Evolutionary conservation across 257 asterid genomes (phyloP), one percentile per base, ranked within the genome.

Genomic region (Ophiorrhiza pumila): DNA sequence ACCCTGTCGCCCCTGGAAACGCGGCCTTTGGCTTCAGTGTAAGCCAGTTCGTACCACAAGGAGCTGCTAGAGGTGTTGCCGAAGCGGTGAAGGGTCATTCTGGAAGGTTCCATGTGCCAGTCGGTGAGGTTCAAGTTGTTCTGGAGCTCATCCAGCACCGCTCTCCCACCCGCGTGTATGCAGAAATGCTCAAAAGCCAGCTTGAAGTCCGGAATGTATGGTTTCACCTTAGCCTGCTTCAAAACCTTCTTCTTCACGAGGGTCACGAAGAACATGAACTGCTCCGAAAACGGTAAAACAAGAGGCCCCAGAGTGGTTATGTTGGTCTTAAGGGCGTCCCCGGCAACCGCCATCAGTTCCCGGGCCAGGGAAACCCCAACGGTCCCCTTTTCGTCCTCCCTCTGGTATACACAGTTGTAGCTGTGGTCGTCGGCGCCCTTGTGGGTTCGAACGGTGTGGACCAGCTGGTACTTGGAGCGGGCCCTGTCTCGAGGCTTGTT

Each of bases 1-100:
- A 85, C 81, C 72, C 88, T 78, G 17, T 84, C 86, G 0, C 94
- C 90, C 68, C 73, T 86, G 17, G 43, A 65, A 1, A 88, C 87
- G 35, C 86, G 73, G 11, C 86, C 91, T 80, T 88, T 86, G 2
- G 91, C 86, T 57, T 88, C 94, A 0, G 82, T 64, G 39, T 88
- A 88, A 0, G 95, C 87, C 35, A 88, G 66, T 45, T 76, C 89
- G 15, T 88, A 88, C 94, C 91, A 88, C 42, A 86, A 18, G 0
- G 91, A 84, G 25, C 90, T 84, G 62, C 89, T 86, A 0, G 94
- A 88, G 15, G 91, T 85, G 69, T 88, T 88, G 14, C 95, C 95
- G 42, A 86, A 88, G 27, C 88, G 76, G 50, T 85, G 85, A 32
- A 86, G 80, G 11, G 95, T 88, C 91, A 85, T 86, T 59, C 83